These are phyloP conservation scores for Euphorbia celastroides DNA, from an alignment of 441 rosid genomes.

Conservation along the genomic window DNA sequence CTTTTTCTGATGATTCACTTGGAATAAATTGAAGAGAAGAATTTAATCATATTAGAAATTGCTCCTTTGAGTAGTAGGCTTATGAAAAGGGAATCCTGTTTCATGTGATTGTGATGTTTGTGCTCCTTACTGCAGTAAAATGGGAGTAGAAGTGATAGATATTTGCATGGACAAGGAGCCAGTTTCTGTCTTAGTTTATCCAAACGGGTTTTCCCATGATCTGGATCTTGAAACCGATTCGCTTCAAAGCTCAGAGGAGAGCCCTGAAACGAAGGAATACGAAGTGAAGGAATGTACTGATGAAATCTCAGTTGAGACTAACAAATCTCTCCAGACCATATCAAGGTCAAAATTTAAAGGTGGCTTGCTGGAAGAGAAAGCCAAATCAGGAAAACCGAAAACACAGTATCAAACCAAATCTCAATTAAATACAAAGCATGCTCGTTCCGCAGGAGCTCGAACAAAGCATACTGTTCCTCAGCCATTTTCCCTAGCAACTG, in stretches of 20 bases:
- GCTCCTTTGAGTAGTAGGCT: constrained; percentile 2
- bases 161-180: constrained; percentile 86
- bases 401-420: constrained; percentile 28
- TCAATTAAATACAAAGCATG: constrained; percentile 31
- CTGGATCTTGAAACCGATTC: constrained; percentile 38
- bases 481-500: constrained; percentile 90
- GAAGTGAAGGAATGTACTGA: constrained; percentile 84
- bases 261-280: constrained; percentile 53
- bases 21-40: neutral
- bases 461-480: constrained; percentile 80
- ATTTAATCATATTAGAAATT: neutral
- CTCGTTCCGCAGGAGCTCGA: constrained; percentile 33
- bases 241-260: constrained; percentile 44
- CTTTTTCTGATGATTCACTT: neutral
- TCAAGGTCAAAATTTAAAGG: constrained; percentile 25
- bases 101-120: constrained; percentile 10
- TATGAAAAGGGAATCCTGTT: neutral
- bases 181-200: constrained; percentile 47
- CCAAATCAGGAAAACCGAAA: constrained; percentile 28
- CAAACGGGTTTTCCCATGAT: constrained; percentile 40
- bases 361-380: constrained; percentile 28
- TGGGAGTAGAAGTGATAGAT: constrained; percentile 62
- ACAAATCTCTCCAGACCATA: constrained; percentile 27
- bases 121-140: constrained; percentile 31
- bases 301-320: constrained; percentile 40